Base-by-base conservation (phyloP, 2,329 filamentous ascomycete genomes). In the Blastomyces gilchristii region DNA sequence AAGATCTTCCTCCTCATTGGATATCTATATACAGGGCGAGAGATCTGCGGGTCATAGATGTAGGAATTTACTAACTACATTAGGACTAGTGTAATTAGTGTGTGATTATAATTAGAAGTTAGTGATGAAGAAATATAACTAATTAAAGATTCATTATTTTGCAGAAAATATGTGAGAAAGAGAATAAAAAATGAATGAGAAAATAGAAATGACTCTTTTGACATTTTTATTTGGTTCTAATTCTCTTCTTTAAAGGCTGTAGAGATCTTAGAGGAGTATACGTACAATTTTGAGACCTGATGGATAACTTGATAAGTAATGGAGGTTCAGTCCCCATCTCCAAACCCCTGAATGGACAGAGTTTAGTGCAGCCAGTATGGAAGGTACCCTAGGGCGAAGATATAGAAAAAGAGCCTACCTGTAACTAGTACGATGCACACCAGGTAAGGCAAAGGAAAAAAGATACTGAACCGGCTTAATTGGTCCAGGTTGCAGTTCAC, bases 311-410 rank as follows among this genome's bases (percentile, higher is more conserved):
- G n/a, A 82, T 65, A 97, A 86, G 77, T 90, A 92, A 73, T 97
- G 91, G 50, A 97, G 85, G 78, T 97, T 97, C 69, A 89, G 77
- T 68, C 88, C 91, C 91, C 93, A 99, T 74, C 90, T 91, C 93
- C 93, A 97, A 71, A 96, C 87, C 69, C 90, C 91, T 95, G 68
- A 65, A 31, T 39, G 28, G 54, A 7, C 11, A 3, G n/a, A n/a
- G 58, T 22, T 59, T 49, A 59, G 28, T 28, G 28, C 12, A n/a
- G 14, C 22, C 31, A 14, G 4, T 22, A 7, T 18, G 3, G 28
- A 39, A 49, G 28, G 28, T 34, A 18, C 14, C 2, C 4, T n/a
- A 34, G 7, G 18, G 31, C 1, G 16, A 22, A n/a, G 8, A 25
- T 18, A 57, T 28, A 56, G 11, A 45, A 18, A 41, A 37, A 62